Base-by-base conservation (phyloP, 1,139 yeast genomes). In the Entelexis paramagnoliae region DNA sequence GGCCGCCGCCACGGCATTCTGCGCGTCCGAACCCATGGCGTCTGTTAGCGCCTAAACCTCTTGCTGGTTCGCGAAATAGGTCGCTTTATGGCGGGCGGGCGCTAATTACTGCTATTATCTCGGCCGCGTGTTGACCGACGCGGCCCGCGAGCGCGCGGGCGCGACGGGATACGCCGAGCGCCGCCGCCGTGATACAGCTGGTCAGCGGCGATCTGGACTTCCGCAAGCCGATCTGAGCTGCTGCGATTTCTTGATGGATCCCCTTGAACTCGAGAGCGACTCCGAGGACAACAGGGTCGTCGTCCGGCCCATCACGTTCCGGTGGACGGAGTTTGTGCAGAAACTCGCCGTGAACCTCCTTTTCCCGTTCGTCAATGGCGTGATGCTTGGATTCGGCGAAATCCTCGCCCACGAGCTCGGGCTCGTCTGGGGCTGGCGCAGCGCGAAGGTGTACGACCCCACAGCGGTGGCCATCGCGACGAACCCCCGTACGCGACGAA, bases 311-410 rank as follows among this genome's bases (percentile, higher is more conserved):
- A 7, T 32, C n/a, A n/a, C 22, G 7, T 35, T 39, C n/a, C 28
- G 33, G 33, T 52, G 55, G 55, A 16, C 40, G 20, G 51, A 48
- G 28, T 14, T 51, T n/a, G 20, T 50, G 88, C 45, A 50, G 41
- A 20, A 34, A 19, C 45, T 51, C n/a, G 39, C 51, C 3, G 80
- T 91, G 58, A 89, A 91, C 62, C 68, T 89, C 60, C 67, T 88
- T 4, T 70, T 91, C 48, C 98, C 98, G 2, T 88, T 91, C 63
- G 72, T 91, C 57, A 91, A 91, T 64, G 98, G 98, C 11, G 73
- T 91, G 71, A 89, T 89, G 95, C 76, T 91, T 55, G 98, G 98
- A 0, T 87, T 89, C 66, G 98, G 98, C 1, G 98, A 91, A 69
- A 82, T 91, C 24, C 72, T 86, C 59, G 98, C 97, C 16, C 96